Percentiles rank a stretch among this genome's conserved stretches.
These are phyloP conservation scores for Farysia itapuensis DNA, from an alignment of 1,284 basidiomycete species.

Conservation along the genomic window DNA sequence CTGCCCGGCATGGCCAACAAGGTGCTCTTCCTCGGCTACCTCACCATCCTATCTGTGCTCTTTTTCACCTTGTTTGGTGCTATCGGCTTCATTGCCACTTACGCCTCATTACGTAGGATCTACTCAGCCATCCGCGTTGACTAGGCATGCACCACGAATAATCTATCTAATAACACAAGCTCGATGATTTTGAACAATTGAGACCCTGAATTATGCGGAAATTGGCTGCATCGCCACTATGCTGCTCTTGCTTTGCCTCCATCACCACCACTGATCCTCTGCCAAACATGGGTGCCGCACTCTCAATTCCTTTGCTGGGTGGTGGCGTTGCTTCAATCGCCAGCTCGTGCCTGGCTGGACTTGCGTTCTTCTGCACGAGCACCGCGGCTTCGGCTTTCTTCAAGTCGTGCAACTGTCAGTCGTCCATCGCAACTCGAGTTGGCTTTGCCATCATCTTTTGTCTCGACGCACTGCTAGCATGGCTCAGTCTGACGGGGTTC, in stretches of 20 bases:
- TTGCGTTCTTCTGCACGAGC: constrained; percentile 67
- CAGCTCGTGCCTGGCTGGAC: constrained; percentile 56
- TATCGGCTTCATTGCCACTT: constrained; percentile 46
- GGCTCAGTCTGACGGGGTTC: constrained; percentile 88
- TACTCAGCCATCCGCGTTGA: constrained; percentile 53
- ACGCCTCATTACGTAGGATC: constrained; percentile 39
- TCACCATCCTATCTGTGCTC: constrained; percentile 77
- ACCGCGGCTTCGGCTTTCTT: constrained; percentile 93
- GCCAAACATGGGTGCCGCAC: constrained; percentile 72
- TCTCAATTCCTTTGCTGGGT: constrained; percentile 84
- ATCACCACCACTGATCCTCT: too few relatives aligned
- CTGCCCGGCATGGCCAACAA: constrained; percentile 81
- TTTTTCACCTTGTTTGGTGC: constrained; percentile 83
- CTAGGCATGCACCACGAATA: too few relatives aligned
- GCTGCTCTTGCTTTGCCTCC: too few relatives aligned
- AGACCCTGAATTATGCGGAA: not conserved
- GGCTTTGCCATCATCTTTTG: constrained; percentile 96
- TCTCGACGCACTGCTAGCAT: constrained; percentile 92
- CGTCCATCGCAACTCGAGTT: constrained; percentile 93
- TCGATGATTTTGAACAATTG: too few relatives aligned
- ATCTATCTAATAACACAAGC: too few relatives aligned
- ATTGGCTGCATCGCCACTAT: not conserved
- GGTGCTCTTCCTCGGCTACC: constrained; percentile 86
- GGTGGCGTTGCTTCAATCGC: constrained; percentile 70
- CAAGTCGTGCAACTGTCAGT: constrained; percentile 99